Conservation (phyloP, 2,329 filamentous ascomycete genomes). For the Fusarium pseudograminearum region DNA sequence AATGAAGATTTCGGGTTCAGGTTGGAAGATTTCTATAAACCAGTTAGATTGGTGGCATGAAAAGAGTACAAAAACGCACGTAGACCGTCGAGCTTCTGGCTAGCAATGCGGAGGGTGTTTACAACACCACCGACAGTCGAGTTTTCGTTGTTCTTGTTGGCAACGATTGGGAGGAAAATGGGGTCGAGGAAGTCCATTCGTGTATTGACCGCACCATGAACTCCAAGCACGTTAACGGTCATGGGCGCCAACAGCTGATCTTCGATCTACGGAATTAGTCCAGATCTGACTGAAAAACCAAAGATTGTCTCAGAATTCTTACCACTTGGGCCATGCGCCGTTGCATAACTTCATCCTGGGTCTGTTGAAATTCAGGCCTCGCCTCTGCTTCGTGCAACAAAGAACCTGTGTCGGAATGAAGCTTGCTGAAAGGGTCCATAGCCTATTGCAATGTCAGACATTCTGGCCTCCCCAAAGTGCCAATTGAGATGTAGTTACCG, state of each 20-base stretch:
- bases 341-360: constrained; percentile 56
- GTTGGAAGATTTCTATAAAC: constrained; percentile 82
- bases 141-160: constrained; percentile 71
- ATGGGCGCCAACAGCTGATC: constrained; percentile 89
- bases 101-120: constrained; percentile 75
- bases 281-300: neutral
- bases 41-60: constrained; percentile 41
- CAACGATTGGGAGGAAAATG: constrained; percentile 82
- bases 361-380: constrained; percentile 52
- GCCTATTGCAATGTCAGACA: constrained; percentile 48
- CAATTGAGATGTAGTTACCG: constrained; percentile 45
- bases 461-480: constrained; percentile 9
- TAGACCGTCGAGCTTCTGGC: constrained; percentile 81
- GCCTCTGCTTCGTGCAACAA: constrained; percentile 56
- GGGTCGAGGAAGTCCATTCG: constrained; percentile 84
- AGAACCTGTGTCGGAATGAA: constrained; percentile 54
- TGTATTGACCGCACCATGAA: constrained; percentile 87
- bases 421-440: constrained; percentile 55
- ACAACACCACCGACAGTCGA: constrained; percentile 87
- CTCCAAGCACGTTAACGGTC: constrained; percentile 84
- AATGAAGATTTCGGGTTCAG: constrained; percentile 83
- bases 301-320: constrained; percentile 7
- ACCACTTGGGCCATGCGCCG: constrained; percentile 56
- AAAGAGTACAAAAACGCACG: constrained; percentile 64
- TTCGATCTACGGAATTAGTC: constrained; percentile 55